Percentiles rank a stretch among this genome's conserved stretches.
phyloP scores from a whole-genome alignment of 1,284 basidiomycete genomes.

The Sanghuangporus weigelae region DNA sequence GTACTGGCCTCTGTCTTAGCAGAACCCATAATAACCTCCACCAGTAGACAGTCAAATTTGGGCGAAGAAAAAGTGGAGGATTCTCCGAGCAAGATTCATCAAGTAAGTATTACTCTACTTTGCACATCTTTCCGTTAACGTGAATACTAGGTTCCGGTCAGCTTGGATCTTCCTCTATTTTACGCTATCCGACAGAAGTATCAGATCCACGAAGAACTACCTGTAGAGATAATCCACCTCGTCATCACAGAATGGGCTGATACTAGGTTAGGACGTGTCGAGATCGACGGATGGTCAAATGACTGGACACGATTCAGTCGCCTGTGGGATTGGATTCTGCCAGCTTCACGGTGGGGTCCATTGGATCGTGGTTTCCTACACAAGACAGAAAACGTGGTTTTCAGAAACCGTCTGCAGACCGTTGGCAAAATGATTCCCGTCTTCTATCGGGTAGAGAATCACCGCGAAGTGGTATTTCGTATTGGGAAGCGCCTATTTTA shows the following conservation, averaged over 20 bases:
- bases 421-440: constrained; percentile 6
- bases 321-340: background rate
- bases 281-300: constrained; percentile 1
- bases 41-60: background rate
- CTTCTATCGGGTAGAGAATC: background rate
- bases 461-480: constrained; percentile 2
- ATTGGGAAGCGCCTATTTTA: constrained; percentile 1
- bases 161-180: background rate
- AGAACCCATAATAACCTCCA: background rate
- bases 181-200: background rate
- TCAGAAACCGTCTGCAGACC: background rate
- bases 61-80: background rate
- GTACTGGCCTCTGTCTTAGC: background rate
- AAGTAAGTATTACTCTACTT: background rate
- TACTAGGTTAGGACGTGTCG: background rate
- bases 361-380: background rate
- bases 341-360: constrained; percentile 7
- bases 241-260: background rate
- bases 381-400: background rate
- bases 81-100: background rate
- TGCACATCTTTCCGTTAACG: background rate
- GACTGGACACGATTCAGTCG: background rate
- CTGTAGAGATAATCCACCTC: background rate
- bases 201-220: background rate
- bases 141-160: background rate